These are phyloP conservation scores for Aphanomyces euteiches DNA, from an alignment of 352 stramenopile genomes.

Conservation along the genomic window DNA sequence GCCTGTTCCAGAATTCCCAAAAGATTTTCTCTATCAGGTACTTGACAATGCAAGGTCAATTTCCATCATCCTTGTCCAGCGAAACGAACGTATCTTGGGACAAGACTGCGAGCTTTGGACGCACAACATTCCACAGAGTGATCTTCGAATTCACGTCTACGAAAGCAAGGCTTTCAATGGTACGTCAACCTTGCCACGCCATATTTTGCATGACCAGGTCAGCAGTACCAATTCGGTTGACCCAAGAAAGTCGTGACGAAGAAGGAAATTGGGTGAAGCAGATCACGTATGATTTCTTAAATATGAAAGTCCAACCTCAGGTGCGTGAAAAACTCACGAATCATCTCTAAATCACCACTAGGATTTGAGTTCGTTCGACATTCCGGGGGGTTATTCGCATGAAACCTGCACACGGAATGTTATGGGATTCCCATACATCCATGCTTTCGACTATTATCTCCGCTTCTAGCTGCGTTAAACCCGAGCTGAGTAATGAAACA, in stretches of 20 bases:
- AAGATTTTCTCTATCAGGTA: conserved; percentile 51
- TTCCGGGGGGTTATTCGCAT: conserved; percentile 57
- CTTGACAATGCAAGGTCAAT: not conserved
- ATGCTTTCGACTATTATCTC: conserved; percentile 71
- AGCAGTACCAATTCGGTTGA: conserved; percentile 61
- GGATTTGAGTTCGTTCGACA: conserved; percentile 38
- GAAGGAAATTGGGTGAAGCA: conserved; percentile 43
- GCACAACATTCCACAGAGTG: conserved; percentile 39
- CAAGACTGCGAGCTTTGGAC: conserved; percentile 62
- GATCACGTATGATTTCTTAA: conserved; percentile 58
- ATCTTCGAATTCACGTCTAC: conserved; percentile 58
- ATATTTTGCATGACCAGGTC: not conserved
- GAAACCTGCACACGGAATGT: conserved; percentile 56
- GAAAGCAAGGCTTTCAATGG: conserved; percentile 44
- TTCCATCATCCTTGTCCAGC: conserved; percentile 30
- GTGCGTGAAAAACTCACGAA: not conserved
- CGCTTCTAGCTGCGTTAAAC: conserved; percentile 41
- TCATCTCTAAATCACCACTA: not conserved
- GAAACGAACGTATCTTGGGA: conserved; percentile 52
- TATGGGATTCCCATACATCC: conserved; percentile 70
- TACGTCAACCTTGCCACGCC: conserved; percentile 26
- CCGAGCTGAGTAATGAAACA: not conserved
- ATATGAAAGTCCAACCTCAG: conserved; percentile 53
- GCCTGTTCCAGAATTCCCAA: conserved; percentile 51
- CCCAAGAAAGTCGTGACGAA: conserved; percentile 52